Evolutionary conservation across 495 filamentous ascomycete species (phyloP), one percentile per base, ranked within the genome.

Genomic region (Sordaria brevicollis): DNA sequence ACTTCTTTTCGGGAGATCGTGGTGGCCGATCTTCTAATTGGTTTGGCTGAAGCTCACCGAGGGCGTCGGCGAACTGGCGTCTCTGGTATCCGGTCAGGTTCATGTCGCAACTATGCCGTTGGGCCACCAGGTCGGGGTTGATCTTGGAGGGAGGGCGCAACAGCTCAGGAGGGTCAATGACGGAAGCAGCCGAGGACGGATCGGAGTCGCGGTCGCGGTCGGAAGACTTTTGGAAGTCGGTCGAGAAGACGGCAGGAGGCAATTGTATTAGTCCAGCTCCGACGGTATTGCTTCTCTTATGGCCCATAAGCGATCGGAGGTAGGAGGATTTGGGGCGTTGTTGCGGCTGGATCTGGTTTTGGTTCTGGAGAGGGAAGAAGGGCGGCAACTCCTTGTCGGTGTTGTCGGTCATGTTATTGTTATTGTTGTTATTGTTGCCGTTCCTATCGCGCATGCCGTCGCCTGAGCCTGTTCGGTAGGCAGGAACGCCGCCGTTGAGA

Each of bases 301-400:
- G 82, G 67, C 76, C 74, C 67, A 89, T 87, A 73, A 89, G 83
- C 15, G 86, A 85, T 69, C 81, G 85, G 65, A 90, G 76, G 34
- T 89, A 83, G 17, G 84, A 85, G 7, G 87, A 88, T 77, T 86
- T 89, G 72, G 83, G 81, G n/a, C 83, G 82, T 19, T 81, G 79
- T 69, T 83, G 82, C 34, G 35, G 66, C 33, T 57, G 68, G 35
- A 57, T 15, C 49, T 57, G 69, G 29, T 35, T 38, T 11, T 66
- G 69, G 69, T 36, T 31, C 10, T 38, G 49, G 49, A 57, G 49
- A 13, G 49, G 49, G 0, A 57, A 65, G 35, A 36, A 71, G 35
- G 43, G 34, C 19, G 35, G 13, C 57, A 67, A 34, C 35, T 37
- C 39, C 21, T 36, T 6, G 66, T 49, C 35, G 68, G 65, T 35